Percentiles rank a stretch among this genome's conserved stretches.
phyloP scores from a whole-genome alignment of 2,329 filamentous ascomycete genomes.

The Aspergillus neoniger region DNA sequence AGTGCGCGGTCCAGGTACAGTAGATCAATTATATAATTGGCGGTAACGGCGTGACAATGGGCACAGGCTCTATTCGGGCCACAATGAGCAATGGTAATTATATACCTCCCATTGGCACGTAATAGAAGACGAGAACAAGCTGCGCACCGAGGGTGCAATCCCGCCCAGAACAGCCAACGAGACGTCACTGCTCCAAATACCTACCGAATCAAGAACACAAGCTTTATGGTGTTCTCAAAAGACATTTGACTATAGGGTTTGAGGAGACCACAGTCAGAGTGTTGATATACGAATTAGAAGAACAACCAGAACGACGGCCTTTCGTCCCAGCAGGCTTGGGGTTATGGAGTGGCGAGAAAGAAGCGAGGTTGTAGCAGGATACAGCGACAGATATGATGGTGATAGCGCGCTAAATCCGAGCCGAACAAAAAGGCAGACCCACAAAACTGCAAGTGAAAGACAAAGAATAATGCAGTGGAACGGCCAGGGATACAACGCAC shows the following conservation, averaged over 20 bases:
- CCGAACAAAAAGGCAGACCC: conserved; percentile 18
- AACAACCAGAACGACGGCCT: conserved; percentile 1
- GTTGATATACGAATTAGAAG: background rate
- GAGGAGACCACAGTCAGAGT: background rate
- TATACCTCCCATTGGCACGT: background rate
- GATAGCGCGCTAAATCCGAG: conserved; percentile 20
- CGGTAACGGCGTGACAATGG: background rate
- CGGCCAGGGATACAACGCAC: conserved; percentile 12
- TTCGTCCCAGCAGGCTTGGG: background rate
- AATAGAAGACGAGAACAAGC: background rate
- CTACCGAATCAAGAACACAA: conserved; percentile 2
- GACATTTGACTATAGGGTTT: background rate
- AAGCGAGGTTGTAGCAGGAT: background rate
- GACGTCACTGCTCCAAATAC: background rate
- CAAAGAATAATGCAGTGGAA: conserved; percentile 21
- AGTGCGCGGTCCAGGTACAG: background rate
- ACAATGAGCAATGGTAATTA: background rate
- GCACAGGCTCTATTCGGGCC: background rate
- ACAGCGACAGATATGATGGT: conserved; percentile 13
- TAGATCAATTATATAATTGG: background rate
- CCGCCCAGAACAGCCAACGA: background rate
- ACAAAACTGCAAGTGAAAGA: conserved; percentile 18
- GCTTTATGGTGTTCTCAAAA: background rate
- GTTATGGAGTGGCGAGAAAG: conserved; percentile 2
- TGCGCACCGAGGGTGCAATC: background rate